Percentiles rank a stretch among this genome's conserved stretches.
phyloP scores from a whole-genome alignment of 2,329 filamentous ascomycete species.

The Aspergillus calidoustus region DNA sequence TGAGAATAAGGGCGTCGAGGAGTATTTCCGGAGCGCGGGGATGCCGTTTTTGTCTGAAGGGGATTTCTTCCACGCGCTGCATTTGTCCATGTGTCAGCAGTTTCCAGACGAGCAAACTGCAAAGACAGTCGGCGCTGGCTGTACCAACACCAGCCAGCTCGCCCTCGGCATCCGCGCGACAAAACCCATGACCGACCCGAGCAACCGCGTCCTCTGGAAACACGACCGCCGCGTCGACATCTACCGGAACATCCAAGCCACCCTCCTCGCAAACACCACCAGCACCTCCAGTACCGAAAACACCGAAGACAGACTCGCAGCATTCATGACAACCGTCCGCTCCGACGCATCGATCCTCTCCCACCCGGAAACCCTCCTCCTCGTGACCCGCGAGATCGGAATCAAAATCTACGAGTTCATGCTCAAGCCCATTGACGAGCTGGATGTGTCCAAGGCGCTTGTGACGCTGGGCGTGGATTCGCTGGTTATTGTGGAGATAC shows the following conservation, averaged over 20 bases:
- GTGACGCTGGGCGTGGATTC: constrained; percentile 1
- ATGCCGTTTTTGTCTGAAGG: neutral
- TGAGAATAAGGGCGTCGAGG: neutral
- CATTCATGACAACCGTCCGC: neutral
- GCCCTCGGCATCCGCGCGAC: constrained; percentile 1
- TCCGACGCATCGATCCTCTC: neutral
- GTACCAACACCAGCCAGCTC: neutral
- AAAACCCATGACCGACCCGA: constrained; percentile 4
- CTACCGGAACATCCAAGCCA: constrained; percentile 5
- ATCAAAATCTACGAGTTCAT: constrained; percentile 7
- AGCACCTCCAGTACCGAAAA: neutral
- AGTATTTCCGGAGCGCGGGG: neutral
- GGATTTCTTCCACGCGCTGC: neutral
- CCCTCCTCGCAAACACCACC: neutral
- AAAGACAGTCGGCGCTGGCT: neutral
- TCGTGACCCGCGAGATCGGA: constrained; percentile 2
- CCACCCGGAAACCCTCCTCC: neutral
- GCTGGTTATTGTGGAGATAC: constrained; percentile 4
- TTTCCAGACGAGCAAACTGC: neutral
- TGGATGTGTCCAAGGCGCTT: neutral
- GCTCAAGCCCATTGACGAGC: neutral
- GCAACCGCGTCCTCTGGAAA: constrained; percentile 4
- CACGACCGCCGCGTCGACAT: constrained; percentile 8
- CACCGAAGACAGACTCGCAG: neutral
- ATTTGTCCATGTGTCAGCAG: neutral